These are phyloP conservation scores for Pontederia paniculata DNA, from an alignment of 176 grass and related monocot species.

Conservation along the genomic window DNA sequence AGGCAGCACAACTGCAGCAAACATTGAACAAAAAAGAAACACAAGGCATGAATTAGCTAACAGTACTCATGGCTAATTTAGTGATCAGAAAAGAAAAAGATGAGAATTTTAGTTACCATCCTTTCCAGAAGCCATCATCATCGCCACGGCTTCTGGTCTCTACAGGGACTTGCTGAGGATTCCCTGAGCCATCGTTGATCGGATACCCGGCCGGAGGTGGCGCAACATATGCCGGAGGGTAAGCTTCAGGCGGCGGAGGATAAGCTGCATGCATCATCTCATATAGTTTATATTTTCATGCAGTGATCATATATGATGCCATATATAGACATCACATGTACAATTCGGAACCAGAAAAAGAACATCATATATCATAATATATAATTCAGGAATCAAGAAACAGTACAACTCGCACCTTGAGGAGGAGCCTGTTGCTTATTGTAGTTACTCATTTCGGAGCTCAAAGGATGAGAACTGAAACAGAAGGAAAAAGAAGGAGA, in stretches of 20 bases:
- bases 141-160: neutral
- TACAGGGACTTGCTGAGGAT: neutral
- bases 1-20: conserved; percentile 5
- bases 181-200: neutral
- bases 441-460: neutral
- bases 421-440: neutral
- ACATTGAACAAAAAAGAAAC: neutral
- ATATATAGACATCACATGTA: neutral
- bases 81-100: neutral
- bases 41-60: neutral
- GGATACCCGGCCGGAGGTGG: conserved; percentile 5
- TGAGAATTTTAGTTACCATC: conserved; percentile 1
- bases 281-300: neutral
- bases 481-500: too few species aligned
- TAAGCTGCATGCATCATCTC: neutral
- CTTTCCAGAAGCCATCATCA: conserved; percentile 13
- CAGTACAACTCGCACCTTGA: too few species aligned
- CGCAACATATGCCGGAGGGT: neutral
- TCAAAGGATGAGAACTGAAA: too few species aligned
- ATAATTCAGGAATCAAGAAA: too few species aligned
- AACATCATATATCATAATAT: too few species aligned
- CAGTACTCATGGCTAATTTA: neutral
- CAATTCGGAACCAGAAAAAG: neutral
- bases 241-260: neutral
- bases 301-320: neutral